These are phyloP conservation scores for Populus nigra DNA, from an alignment of 345 rosid genomes.

Conservation along the genomic window DNA sequence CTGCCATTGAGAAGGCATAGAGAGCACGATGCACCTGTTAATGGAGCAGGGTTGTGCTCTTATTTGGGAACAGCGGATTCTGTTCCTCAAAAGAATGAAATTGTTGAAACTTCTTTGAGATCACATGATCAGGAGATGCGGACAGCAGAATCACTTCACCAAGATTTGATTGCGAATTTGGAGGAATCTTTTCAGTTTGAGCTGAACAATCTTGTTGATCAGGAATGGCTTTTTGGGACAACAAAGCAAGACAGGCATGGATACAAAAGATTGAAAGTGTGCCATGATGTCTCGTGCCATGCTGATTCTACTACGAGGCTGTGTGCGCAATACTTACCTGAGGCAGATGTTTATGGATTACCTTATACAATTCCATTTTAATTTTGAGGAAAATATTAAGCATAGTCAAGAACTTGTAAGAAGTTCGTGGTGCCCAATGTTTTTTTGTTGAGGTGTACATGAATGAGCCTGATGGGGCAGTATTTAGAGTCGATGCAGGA, in stretches of 20 bases:
- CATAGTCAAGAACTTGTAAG: not conserved
- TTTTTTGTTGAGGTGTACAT: not conserved
- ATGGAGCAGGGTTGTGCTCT: conserved; percentile 16
- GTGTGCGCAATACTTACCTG: conserved; percentile 32
- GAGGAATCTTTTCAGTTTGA: conserved; percentile 16
- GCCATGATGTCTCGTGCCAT: conserved; percentile 4
- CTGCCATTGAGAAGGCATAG: conserved; percentile 30
- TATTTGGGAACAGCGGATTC: conserved; percentile 17
- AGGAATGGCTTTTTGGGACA: conserved; percentile 52
- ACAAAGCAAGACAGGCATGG: conserved; percentile 1
- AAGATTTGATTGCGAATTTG: conserved; percentile 47
- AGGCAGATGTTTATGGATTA: conserved; percentile 48
- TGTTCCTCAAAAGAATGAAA: not conserved
- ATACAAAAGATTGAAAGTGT: conserved; percentile 2
- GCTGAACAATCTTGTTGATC: conserved; percentile 23
- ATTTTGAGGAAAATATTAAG: not conserved
- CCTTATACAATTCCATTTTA: conserved; percentile 63
- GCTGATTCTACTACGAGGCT: conserved; percentile 28
- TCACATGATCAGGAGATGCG: not conserved
- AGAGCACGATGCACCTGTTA: conserved; percentile 1
- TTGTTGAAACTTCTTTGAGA: not conserved
- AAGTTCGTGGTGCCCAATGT: not conserved
- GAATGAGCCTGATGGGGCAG: not conserved
- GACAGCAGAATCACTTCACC: conserved; percentile 25
- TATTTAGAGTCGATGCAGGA: not conserved